Conservation (phyloP, 2,329 filamentous ascomycete genomes). For the Pseudocercospora pini-densiflorae region DNA sequence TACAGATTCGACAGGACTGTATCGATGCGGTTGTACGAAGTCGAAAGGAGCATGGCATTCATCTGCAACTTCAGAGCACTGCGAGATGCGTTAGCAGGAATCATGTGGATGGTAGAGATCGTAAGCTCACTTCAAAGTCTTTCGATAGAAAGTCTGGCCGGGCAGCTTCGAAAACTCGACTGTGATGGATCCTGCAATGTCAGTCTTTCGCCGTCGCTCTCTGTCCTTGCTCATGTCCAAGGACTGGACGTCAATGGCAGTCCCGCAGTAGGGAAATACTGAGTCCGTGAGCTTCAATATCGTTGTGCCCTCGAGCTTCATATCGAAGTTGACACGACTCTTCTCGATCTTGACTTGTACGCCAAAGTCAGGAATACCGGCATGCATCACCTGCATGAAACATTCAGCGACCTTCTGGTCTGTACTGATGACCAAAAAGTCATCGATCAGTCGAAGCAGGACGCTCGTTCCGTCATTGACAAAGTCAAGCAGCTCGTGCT, state of each 20-base stretch:
- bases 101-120: not conserved
- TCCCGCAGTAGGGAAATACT: slow-evolving; percentile 89
- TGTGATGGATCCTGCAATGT: slow-evolving; percentile 73
- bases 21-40: slow-evolving; percentile 70
- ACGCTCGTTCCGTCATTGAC: slow-evolving; percentile 61
- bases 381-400: slow-evolving; percentile 82
- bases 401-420: slow-evolving; percentile 66
- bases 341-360: slow-evolving; percentile 77
- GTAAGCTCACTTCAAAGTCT: slow-evolving; percentile 60
- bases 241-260: slow-evolving; percentile 72
- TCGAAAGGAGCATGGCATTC: slow-evolving; percentile 82
- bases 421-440: slow-evolving; percentile 87
- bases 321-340: slow-evolving; percentile 82
- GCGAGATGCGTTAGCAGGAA: slow-evolving; percentile 19
- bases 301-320: slow-evolving; percentile 57
- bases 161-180: slow-evolving; percentile 75
- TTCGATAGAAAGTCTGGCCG: slow-evolving; percentile 79
- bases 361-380: slow-evolving; percentile 78
- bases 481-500: slow-evolving; percentile 71
- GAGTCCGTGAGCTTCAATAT: slow-evolving; percentile 52
- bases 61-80: slow-evolving; percentile 81
- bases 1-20: slow-evolving; percentile 77
- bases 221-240: slow-evolving; percentile 75
- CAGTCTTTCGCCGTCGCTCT: slow-evolving; percentile 55
- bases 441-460: slow-evolving; percentile 83